phyloP scores from a whole-genome alignment of 2,329 filamentous ascomycete species.

The Aureobasidium sp. region DNA sequence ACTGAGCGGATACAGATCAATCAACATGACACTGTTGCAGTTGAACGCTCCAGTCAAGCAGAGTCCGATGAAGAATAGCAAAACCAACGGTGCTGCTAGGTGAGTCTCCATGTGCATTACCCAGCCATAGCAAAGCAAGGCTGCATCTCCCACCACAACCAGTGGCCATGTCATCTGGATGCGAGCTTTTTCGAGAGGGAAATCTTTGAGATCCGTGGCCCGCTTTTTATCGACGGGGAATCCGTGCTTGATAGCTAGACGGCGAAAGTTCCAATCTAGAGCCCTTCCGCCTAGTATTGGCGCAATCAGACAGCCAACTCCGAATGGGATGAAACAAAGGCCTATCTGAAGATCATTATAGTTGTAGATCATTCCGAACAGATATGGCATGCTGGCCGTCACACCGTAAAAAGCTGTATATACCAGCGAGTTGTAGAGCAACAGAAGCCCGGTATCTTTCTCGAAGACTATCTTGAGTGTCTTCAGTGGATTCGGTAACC shows the following conservation, averaged over 20 bases:
- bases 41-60: slow-evolving; percentile 52
- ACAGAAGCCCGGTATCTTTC: slow-evolving; percentile 32
- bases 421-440: slow-evolving; percentile 29
- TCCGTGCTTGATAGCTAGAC: slow-evolving; percentile 53
- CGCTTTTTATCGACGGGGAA: slow-evolving; percentile 53
- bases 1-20: slow-evolving; percentile 33
- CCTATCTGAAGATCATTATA: slow-evolving; percentile 41
- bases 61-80: slow-evolving; percentile 46
- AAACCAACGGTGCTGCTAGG: slow-evolving; percentile 34
- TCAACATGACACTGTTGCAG: slow-evolving; percentile 33
- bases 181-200: slow-evolving; percentile 42
- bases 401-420: slow-evolving; percentile 43
- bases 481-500: slow-evolving; percentile 37
- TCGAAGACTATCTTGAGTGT: slow-evolving; percentile 32
- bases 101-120: slow-evolving; percentile 28
- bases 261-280: slow-evolving; percentile 65
- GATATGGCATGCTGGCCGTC: slow-evolving; percentile 37
- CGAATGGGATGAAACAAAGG: slow-evolving; percentile 32
- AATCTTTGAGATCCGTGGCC: slow-evolving; percentile 42
- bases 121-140: slow-evolving; percentile 35
- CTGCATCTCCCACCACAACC: slow-evolving; percentile 27
- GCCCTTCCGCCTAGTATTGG: slow-evolving; percentile 42
- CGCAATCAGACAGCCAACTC: slow-evolving; percentile 29
- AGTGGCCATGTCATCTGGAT: slow-evolving; percentile 33
- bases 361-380: slow-evolving; percentile 37